These are phyloP conservation scores for Talinum fruticosum DNA, from an alignment of 148 eudicot species.

Conservation along the genomic window DNA sequence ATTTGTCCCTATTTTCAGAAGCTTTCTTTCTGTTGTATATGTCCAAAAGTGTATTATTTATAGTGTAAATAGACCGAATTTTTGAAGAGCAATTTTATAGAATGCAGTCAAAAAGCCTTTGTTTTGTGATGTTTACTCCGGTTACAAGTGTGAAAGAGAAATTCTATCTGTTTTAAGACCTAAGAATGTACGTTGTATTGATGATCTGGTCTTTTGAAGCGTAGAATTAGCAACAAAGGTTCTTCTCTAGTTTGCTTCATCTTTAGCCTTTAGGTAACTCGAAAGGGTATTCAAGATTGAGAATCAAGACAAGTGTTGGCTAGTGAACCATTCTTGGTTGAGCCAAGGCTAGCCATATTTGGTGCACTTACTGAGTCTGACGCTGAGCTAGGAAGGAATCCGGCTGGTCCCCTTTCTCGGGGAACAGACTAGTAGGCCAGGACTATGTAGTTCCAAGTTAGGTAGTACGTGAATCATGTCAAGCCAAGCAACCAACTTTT, in stretches of 20 bases:
- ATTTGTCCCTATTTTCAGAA: conserved; percentile 1
- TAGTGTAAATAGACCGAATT: conserved; percentile 27
- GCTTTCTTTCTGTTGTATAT: conserved; percentile 22
- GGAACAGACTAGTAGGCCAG: no score
- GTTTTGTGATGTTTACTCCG: neutral
- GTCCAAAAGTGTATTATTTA: conserved; percentile 30
- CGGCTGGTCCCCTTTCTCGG: neutral
- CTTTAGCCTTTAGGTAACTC: no score
- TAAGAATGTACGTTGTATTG: neutral
- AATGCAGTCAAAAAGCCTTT: neutral
- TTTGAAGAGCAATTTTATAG: conserved; percentile 10
- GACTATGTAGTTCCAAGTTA: no score
- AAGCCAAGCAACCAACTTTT: neutral
- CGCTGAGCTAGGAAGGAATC: neutral
- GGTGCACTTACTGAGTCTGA: no score
- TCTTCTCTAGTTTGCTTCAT: neutral
- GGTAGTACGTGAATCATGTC: neutral
- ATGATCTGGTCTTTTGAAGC: neutral
- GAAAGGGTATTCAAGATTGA: neutral
- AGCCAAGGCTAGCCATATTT: neutral
- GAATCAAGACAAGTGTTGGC: neutral
- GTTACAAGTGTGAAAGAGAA: no score
- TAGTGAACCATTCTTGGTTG: neutral
- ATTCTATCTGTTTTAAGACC: neutral
- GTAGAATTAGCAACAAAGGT: neutral